A percentile compares a stretch with the other conserved stretches of the same genome.
Conservation (phyloP, 805 yeast genomes). For the Lachancea mirantina region DNA sequence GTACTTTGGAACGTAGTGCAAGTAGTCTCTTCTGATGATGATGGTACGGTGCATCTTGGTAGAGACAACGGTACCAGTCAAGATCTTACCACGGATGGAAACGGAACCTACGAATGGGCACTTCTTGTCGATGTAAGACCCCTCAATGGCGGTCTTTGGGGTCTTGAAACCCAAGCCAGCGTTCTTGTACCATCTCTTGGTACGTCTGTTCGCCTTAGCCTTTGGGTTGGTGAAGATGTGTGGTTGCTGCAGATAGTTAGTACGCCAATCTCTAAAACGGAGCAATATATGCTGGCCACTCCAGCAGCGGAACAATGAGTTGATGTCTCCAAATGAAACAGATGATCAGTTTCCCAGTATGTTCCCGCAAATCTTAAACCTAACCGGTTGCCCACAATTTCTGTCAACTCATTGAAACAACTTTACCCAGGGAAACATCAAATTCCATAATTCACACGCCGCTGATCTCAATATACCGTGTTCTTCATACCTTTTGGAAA, state of each 20-base stretch:
- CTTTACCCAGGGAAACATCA: too few species aligned
- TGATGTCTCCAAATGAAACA: too few species aligned
- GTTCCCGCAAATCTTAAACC: too few species aligned
- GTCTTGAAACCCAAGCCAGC: constrained; percentile 99
- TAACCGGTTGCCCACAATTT: too few species aligned
- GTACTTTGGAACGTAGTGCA: constrained; percentile 99
- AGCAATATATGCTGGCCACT: too few species aligned
- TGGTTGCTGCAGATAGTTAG: constrained; percentile 77
- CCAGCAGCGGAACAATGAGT: too few species aligned
- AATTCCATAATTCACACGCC: background rate
- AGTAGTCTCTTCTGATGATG: constrained; percentile 99
- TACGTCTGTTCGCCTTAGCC: constrained; percentile 95
- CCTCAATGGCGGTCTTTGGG: constrained; percentile 97
- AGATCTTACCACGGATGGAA: constrained; percentile 99
- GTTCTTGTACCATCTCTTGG: constrained; percentile 99
- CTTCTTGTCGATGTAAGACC: constrained; percentile 99
- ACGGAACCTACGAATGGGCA: constrained; percentile 98
- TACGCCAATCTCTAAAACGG: too few species aligned
- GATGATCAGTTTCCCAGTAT: too few species aligned
- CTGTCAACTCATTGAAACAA: too few species aligned
- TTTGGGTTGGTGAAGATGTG: constrained; percentile 99
- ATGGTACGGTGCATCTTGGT: constrained; percentile 99
- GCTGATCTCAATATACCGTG: background rate
- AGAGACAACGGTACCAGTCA: constrained; percentile 99
- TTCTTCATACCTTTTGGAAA: constrained; percentile 95